phyloP scores from a whole-genome alignment of 495 filamentous ascomycete genomes.

The Trichoderma orchidacearum region DNA sequence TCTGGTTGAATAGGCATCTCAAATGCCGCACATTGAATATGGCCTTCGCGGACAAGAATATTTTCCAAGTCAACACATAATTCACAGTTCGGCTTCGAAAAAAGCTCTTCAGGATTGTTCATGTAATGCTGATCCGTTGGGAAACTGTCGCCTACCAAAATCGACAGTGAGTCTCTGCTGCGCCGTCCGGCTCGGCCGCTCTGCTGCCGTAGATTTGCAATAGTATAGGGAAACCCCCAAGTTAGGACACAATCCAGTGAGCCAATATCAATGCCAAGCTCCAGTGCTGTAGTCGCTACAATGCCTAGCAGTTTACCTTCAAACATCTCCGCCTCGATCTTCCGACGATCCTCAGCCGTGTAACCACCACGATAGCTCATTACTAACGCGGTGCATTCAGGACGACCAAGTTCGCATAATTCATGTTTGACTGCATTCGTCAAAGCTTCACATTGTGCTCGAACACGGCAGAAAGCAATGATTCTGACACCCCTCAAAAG shows the following conservation, averaged over 20 bases:
- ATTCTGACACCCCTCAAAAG: conserved; percentile 78
- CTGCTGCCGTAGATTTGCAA: conserved; percentile 88
- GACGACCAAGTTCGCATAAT: conserved; percentile 52
- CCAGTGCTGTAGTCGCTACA: conserved; percentile 83
- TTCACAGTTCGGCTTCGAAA: conserved; percentile 78
- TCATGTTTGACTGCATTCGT: conserved; percentile 72
- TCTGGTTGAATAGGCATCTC: conserved; percentile 80
- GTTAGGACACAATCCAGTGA: conserved; percentile 90
- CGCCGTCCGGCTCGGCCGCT: conserved; percentile 84
- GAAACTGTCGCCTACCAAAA: conserved; percentile 84
- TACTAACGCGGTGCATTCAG: conserved; percentile 62
- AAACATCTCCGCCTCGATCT: conserved; percentile 95
- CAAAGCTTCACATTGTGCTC: conserved; percentile 78
- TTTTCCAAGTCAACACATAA: conserved; percentile 85
- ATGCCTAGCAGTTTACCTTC: conserved; percentile 88
- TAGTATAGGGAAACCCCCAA: conserved; percentile 88
- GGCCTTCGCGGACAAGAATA: conserved; percentile 80
- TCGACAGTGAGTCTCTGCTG: conserved; percentile 86
- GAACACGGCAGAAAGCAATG: conserved; percentile 85
- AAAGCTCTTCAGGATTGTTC: conserved; percentile 94
- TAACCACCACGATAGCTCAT: conserved; percentile 98
- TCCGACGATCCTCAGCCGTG: conserved; percentile 80
- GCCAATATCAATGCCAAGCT: conserved; percentile 92
- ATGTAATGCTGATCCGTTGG: conserved; percentile 94
- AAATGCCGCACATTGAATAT: conserved; percentile 89